phyloP scores from a whole-genome alignment of 2,329 filamentous ascomycete species.

The Ophiostoma triangulosporum region DNA sequence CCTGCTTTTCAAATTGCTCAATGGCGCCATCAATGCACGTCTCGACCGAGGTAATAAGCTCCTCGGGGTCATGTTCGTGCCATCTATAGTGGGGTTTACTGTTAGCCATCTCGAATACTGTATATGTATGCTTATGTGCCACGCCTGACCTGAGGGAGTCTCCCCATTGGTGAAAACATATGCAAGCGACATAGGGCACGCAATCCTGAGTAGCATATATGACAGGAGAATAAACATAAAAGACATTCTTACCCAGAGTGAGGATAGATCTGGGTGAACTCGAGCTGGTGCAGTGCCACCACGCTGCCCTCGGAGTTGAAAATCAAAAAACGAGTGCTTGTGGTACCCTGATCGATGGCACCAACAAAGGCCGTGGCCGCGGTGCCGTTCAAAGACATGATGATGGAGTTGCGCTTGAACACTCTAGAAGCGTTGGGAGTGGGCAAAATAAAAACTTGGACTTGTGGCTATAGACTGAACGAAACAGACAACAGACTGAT shows the following conservation, averaged over 20 bases:
- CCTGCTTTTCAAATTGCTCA: conserved; percentile 53
- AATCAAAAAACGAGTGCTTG: conserved; percentile 78
- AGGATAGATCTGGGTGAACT: conserved; percentile 75
- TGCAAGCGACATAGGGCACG: too few relatives aligned
- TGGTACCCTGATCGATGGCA: conserved; percentile 83
- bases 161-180: too few relatives aligned
- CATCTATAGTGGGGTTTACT: conserved; percentile 39
- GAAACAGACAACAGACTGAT: neutral
- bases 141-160: neutral
- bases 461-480: neutral
- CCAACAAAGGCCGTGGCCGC: conserved; percentile 54
- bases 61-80: conserved; percentile 78
- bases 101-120: neutral
- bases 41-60: conserved; percentile 62
- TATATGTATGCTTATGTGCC: too few relatives aligned
- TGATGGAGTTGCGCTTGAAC: too few relatives aligned
- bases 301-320: conserved; percentile 69
- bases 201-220: too few relatives aligned
- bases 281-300: conserved; percentile 70
- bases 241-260: conserved; percentile 59
- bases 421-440: neutral
- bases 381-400: conserved; percentile 13
- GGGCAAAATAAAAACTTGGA: neutral
- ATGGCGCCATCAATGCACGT: conserved; percentile 68
- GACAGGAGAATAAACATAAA: neutral